A percentile compares a stretch with the other conserved stretches of the same genome.
Conservation (phyloP, 176 grass and related monocot species). For the Ampelocalamus luodianensis region DNA sequence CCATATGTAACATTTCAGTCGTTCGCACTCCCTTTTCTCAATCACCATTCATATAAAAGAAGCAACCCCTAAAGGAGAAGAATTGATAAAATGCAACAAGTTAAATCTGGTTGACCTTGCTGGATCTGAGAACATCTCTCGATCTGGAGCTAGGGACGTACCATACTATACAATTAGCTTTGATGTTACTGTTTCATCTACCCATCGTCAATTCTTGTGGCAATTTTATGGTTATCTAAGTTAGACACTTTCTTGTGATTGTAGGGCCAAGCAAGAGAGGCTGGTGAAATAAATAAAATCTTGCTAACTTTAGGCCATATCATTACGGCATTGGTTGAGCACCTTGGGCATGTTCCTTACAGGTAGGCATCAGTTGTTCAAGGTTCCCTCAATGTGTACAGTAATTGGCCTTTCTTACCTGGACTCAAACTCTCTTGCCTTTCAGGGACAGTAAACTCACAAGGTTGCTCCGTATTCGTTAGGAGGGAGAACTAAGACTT, state of each 20-base stretch:
- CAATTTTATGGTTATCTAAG: conserved; percentile 11
- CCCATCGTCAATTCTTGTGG: not conserved
- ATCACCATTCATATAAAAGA: conserved; percentile 99
- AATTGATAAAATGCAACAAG: conserved; percentile 94
- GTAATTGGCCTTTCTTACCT: conserved; percentile 19
- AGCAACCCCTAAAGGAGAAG: conserved; percentile 97
- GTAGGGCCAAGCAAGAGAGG: conserved; percentile 94
- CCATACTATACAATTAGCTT: conserved; percentile 9
- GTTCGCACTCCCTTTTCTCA: conserved; percentile 90
- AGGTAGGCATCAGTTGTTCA: conserved; percentile 56
- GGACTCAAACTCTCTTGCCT: conserved; percentile 34
- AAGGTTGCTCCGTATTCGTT: conserved; percentile 86
- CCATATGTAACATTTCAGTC: conserved; percentile 54
- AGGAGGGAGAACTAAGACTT: conserved; percentile 98
- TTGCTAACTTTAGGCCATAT: conserved; percentile 97
- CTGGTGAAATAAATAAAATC: conserved; percentile 98
- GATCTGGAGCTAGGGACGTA: conserved; percentile 98
- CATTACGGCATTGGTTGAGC: conserved; percentile 94
- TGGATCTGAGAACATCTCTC: conserved; percentile 96
- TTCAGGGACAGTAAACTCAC: conserved; percentile 97
- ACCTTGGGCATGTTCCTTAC: conserved; percentile 96
- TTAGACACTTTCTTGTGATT: conserved; percentile 36
- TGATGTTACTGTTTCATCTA: conserved; percentile 13
- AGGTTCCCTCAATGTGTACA: conserved; percentile 1
- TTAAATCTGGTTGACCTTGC: conserved; percentile 93